Percentiles rank a stretch among this genome's conserved stretches.
Evolutionary conservation across 768 basidiomycete species (phyloP).

Genomic region (Leccinellum luteum): DNA sequence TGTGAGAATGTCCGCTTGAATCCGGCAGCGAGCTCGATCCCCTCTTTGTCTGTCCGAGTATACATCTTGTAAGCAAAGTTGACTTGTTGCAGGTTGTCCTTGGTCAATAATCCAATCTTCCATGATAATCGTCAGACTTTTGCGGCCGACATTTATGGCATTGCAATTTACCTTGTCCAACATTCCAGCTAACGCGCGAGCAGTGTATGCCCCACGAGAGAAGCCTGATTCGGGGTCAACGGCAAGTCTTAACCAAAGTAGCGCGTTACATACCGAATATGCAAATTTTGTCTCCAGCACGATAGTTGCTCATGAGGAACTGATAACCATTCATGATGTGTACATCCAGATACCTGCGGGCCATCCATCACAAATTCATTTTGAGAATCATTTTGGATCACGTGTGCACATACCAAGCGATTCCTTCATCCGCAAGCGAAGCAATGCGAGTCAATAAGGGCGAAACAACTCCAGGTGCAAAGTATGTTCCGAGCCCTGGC

Average conservation of each 20-base stretch:
- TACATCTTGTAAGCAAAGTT: slow-evolving; percentile 76
- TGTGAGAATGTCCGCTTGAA: slow-evolving; percentile 75
- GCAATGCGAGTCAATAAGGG: slow-evolving; percentile 59
- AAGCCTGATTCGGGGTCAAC: slow-evolving; percentile 51
- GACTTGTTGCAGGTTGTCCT: slow-evolving; percentile 66
- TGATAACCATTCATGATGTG: slow-evolving; percentile 76
- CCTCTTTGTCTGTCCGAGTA: slow-evolving; percentile 45
- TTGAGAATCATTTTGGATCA: background rate
- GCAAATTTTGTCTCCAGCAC: slow-evolving; percentile 69
- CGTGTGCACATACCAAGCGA: slow-evolving; percentile 58
- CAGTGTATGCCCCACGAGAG: slow-evolving; percentile 67
- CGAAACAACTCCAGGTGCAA: slow-evolving; percentile 64
- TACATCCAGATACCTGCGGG: slow-evolving; percentile 58
- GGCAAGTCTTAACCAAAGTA: background rate
- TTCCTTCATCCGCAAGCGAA: slow-evolving; percentile 60
- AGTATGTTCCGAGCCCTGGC: slow-evolving; percentile 49
- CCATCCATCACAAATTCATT: background rate
- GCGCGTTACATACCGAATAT: slow-evolving; percentile 52
- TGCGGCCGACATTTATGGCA: background rate
- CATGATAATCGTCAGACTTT: background rate
- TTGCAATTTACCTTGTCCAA: slow-evolving; percentile 53
- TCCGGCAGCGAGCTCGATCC: slow-evolving; percentile 49
- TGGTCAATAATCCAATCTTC: slow-evolving; percentile 72
- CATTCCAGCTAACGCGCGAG: slow-evolving; percentile 73
- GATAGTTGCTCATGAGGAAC: slow-evolving; percentile 78